Base-by-base conservation (phyloP, 371 early-diverging fungal genomes). In the Mucor lusitanicus region DNA sequence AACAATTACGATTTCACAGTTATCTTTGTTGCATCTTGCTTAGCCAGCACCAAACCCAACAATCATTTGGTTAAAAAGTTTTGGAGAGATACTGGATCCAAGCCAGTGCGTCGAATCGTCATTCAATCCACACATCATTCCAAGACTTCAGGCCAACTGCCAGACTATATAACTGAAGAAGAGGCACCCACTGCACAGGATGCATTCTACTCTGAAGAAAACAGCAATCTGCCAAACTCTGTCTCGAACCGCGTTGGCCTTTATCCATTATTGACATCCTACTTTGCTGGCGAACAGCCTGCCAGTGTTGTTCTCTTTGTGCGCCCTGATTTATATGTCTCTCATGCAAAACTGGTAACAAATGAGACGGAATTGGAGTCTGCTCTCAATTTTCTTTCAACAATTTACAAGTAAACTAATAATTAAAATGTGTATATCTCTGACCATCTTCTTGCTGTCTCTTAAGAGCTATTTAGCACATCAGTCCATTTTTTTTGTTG, bases 291-390 rank as follows among this genome's bases (percentile, higher is more conserved):
- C 13, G 12, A 58, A 7, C 25, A 25, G 17, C 40, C 57, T 21
- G 44, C 66, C 19, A 59, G 63, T 19, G 63, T 55, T 0, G 7
- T 71, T 2, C 19, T 71, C 6, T 40, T 67, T 35, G 46, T 71
- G 17, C 67, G 71, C 6, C 71, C 71, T 35, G 71, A 71, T 55
- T 30, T 54, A 15, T 63, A 71, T 48, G 48, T 71, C 19, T 60
- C 71, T 6, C 62, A 70, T 32, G 33, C 66, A 23, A 62, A 63
- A n/a, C 13, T 66, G 8, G 40, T 70, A 5, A 33, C 33, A 8
- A 65, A 61, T 23, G 46, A 61, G 40, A 15, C 0, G 19, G 65
- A 65, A 11, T 9, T 70, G 9, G 50, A 50, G 6, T 12, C 25
- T 3, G 50, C 68, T 1, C 30, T 63, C 13, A 11, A 50, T 30